Conservation (phyloP, 1,284 basidiomycete genomes). For the Boletus mariae region DNA sequence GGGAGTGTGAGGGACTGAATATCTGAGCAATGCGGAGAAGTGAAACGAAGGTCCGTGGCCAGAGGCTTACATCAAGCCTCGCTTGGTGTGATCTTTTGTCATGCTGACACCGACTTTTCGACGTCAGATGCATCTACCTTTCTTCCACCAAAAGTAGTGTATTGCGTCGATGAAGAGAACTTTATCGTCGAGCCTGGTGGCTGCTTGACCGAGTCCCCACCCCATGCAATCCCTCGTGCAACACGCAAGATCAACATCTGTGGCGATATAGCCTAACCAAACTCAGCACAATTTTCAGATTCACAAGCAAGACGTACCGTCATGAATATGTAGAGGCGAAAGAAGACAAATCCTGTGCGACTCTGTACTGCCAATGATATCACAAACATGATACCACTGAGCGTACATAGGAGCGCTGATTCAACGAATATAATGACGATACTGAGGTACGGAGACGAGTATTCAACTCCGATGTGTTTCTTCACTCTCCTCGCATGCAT, state of each 20-base stretch:
- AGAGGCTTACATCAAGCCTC: too few species aligned
- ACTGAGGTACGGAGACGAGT: slow-evolving; percentile 4
- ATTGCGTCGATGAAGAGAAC: neutral
- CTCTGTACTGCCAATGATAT: slow-evolving; percentile 3
- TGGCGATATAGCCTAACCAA: neutral
- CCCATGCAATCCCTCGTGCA: neutral
- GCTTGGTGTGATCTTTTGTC: too few species aligned
- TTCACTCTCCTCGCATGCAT: neutral
- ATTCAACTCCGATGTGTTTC: slow-evolving; percentile 4
- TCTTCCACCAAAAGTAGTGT: too few species aligned
- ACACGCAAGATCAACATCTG: neutral
- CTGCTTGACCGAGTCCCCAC: too few species aligned
- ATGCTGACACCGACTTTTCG: too few species aligned
- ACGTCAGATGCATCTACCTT: too few species aligned
- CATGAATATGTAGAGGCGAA: slow-evolving; percentile 3
- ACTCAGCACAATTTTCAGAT: neutral
- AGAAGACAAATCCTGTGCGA: neutral
- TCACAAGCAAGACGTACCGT: neutral
- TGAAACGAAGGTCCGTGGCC: too few species aligned
- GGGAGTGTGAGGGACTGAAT: too few species aligned
- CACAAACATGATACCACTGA: slow-evolving; percentile 9
- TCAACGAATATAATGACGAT: slow-evolving; percentile 10
- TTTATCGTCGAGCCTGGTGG: neutral
- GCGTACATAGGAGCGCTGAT: slow-evolving; percentile 8
- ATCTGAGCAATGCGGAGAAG: too few species aligned